Percentiles rank a stretch among this genome's conserved stretches.
These are phyloP conservation scores for slime mould (Dictyostelium discoideum) DNA, from an alignment of 78 protist species.

Conservation along the genomic window DNA sequence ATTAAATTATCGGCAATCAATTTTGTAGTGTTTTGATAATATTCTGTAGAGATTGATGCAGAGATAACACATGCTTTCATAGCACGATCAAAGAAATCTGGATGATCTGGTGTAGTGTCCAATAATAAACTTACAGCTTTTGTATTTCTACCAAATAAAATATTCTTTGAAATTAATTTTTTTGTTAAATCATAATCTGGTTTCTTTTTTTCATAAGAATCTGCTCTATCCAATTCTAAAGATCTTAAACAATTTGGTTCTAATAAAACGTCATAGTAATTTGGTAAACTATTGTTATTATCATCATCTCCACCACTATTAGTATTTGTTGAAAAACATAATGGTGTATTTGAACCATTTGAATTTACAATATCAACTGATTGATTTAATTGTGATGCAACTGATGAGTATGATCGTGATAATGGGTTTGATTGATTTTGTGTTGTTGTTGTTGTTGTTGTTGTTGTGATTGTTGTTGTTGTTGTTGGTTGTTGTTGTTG, in stretches of 20 bases:
- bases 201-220: slow-evolving; percentile 43
- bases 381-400: slow-evolving; percentile 50
- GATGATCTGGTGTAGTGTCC: slow-evolving; percentile 68
- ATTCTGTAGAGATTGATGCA: slow-evolving; percentile 45
- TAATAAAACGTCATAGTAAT: slow-evolving; percentile 44
- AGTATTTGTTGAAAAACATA: background rate
- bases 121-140: slow-evolving; percentile 41
- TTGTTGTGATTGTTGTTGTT: background rate
- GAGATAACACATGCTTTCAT: slow-evolving; percentile 72
- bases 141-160: slow-evolving; percentile 29
- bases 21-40: slow-evolving; percentile 51
- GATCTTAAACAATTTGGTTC: slow-evolving; percentile 4
- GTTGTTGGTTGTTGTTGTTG: no score
- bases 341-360: slow-evolving; percentile 24
- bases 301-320: background rate
- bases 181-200: slow-evolving; percentile 32
- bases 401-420: slow-evolving; percentile 45
- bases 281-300: slow-evolving; percentile 12
- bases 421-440: background rate
- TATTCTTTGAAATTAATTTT: slow-evolving; percentile 35
- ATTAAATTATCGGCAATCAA: slow-evolving; percentile 70
- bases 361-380: background rate
- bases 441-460: background rate
- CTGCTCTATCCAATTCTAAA: slow-evolving; percentile 19
- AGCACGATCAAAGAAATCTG: slow-evolving; percentile 63